Evolutionary conservation across 164 flowering plant genomes (phyloP), one percentile per base, ranked within the genome.

Genomic region (Santalum album): DNA sequence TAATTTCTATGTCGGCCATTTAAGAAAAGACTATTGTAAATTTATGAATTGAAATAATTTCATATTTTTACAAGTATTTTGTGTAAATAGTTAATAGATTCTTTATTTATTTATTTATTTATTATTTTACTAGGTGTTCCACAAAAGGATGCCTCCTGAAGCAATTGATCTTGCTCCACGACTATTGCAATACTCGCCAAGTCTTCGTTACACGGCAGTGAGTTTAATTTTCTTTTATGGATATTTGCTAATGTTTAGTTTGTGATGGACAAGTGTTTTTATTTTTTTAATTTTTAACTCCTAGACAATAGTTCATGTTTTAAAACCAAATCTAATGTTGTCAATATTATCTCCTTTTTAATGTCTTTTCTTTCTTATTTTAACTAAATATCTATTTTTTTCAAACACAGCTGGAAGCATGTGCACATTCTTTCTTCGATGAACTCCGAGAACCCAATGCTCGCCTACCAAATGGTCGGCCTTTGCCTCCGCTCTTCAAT

Each of bases 121-220:
- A 22, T 19, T n/a, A n/a, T n/a, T n/a, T n/a, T n/a, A n/a, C 12
- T 15, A 46, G 50, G 50, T 46, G 11, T 46, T 46, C 23, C 50
- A 46, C 21, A 46, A 46, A 46, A 46, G 50, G 25, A 46, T 46
- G 50, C 50, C 50, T 46, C 50, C 50, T 46, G 50, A 46, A 46
- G 50, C 50, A 20, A 46, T 46, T 19, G 50, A 46, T 46, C 50
- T 46, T 46, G 50, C 23, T 6, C 18, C 50, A 46, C 21, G 50
- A 3, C 50, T 46, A 20, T 46, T 46, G 50, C 50, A 46, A 16
- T 46, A 46, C 50, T 46, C 50, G 18, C 50, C 50, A 20, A 46
- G 25, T 46, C 25, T 20, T 46, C 50, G 50, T 46, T 46, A 22
- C 50, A n/a, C 25, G 2, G 50, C 50, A 16, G 50, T 46, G 23